Conservation (phyloP, 2,329 filamentous ascomycete species). For the Phoma sp. region DNA sequence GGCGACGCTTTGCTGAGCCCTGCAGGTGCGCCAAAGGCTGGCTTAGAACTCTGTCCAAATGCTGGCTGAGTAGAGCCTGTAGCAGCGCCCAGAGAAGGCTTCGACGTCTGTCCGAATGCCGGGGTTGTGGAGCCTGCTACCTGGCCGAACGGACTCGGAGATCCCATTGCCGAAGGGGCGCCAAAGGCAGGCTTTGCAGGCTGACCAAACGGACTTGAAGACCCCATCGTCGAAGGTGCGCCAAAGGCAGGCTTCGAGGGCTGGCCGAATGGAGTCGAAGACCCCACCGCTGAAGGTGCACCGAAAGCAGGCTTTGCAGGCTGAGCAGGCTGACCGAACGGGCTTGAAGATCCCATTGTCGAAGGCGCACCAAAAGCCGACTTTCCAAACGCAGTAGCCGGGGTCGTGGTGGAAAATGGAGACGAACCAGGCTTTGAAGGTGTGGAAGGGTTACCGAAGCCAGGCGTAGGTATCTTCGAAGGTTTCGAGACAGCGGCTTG, state of each 20-base stretch:
- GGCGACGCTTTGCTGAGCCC: slow-evolving; percentile 30
- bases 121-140: slow-evolving; percentile 29
- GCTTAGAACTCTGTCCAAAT: slow-evolving; percentile 5
- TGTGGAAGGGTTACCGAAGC: slow-evolving; percentile 35
- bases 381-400: slow-evolving; percentile 6
- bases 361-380: slow-evolving; percentile 35
- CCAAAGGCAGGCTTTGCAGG: slow-evolving; percentile 21
- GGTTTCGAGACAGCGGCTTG: slow-evolving; percentile 32
- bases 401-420: slow-evolving; percentile 14
- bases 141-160: slow-evolving; percentile 27
- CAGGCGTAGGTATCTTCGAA: slow-evolving; percentile 20
- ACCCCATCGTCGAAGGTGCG: slow-evolving; percentile 27
- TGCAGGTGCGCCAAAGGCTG: slow-evolving; percentile 35
- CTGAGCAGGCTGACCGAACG: slow-evolving; percentile 32
- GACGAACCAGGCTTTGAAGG: slow-evolving; percentile 33
- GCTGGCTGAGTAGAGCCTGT: slow-evolving; percentile 16
- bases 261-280: neutral
- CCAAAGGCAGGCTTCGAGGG: slow-evolving; percentile 21
- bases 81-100: slow-evolving; percentile 11
- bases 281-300: neutral
- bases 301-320: slow-evolving; percentile 22
- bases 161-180: neutral
- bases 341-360: slow-evolving; percentile 16
- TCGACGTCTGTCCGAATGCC: slow-evolving; percentile 34
- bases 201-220: slow-evolving; percentile 29